Evolutionary conservation across 2,329 filamentous ascomycete species (phyloP).

Genomic region (Fusarium sp.): DNA sequence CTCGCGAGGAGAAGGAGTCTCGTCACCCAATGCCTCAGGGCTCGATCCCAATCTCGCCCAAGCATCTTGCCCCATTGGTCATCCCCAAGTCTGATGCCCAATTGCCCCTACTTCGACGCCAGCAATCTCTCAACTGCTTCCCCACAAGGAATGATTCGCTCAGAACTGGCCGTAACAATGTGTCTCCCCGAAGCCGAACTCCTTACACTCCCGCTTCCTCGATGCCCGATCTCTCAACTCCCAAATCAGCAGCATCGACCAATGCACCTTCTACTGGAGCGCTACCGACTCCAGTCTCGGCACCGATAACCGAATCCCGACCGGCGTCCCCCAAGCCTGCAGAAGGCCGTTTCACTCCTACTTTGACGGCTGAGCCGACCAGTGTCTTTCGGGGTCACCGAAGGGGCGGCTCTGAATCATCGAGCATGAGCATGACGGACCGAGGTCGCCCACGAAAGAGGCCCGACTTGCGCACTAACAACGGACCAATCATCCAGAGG

Average conservation of each 20-base stretch:
- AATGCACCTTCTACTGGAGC: slow-evolving; percentile 53
- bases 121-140: slow-evolving; percentile 59
- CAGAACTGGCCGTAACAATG: slow-evolving; percentile 58
- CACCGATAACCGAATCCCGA: slow-evolving; percentile 55
- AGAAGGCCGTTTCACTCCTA: slow-evolving; percentile 51
- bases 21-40: slow-evolving; percentile 8
- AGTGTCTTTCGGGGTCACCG: slow-evolving; percentile 53
- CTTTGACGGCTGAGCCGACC: slow-evolving; percentile 25
- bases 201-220: slow-evolving; percentile 53
- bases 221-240: slow-evolving; percentile 54
- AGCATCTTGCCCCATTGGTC: slow-evolving; percentile 65
- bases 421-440: slow-evolving; percentile 70
- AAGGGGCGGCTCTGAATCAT: slow-evolving; percentile 68
- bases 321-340: slow-evolving; percentile 59
- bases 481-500: slow-evolving; percentile 52
- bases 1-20: slow-evolving; percentile 42
- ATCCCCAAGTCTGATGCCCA: slow-evolving; percentile 57
- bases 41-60: slow-evolving; percentile 60
- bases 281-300: slow-evolving; percentile 63
- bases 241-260: slow-evolving; percentile 59
- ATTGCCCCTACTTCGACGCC: slow-evolving; percentile 41
- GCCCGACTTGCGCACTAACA: slow-evolving; percentile 55
- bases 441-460: slow-evolving; percentile 71
- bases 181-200: slow-evolving; percentile 59
- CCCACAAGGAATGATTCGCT: slow-evolving; percentile 59